Base-by-base conservation (phyloP, 2,329 filamentous ascomycete species). In the Didymella pinodella region DNA sequence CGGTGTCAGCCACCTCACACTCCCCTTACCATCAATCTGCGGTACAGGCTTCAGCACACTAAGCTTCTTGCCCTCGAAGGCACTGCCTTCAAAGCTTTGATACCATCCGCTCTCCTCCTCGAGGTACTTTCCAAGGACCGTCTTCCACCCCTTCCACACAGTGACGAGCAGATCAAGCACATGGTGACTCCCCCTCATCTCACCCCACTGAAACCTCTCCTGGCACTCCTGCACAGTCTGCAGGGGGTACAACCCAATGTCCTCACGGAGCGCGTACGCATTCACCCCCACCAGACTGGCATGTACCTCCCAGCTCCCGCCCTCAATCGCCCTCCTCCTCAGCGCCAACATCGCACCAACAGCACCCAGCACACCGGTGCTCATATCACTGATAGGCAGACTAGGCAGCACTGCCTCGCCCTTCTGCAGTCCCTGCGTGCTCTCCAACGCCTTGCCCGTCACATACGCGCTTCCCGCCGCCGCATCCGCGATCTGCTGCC, bases 401-500 rank as follows among this genome's bases (percentile, higher is more conserved):
- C 57, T 60, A 6, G 71, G 72, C 29, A 74, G 50, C 0, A 74
- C 66, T 34, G 63, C 60, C 57, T 66, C 61, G 34, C 64, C 58
- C 34, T 67, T 62, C 4, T 63, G 57, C 26, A 68, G 70, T 57
- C 72, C 73, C 43, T 64, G 62, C 12, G 62, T 62, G 22, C 31
- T n/a, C 16, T 64, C 54, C 25, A 78, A 66, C 1, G 76, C 70
- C 31, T 67, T 68, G 3, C 76, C 79, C 20, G 71, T 78, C 6
- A 76, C 65, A 38, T 75, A 76, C 1, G 75, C 78, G n/a, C 72
- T 73, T 0, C 78, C 77, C 2, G 74, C 72, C 28, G 76, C 78
- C 0, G 66, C 64, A 47, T 72, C 68, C 20, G 79, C 80, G 51
- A 84, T 81, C 65, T 84, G 81, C 70, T 84, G 81, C 82, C 82